A percentile compares a stretch with the other conserved stretches of the same genome.
Evolutionary conservation across 371 early-diverging fungal species (phyloP).

Genomic region (Blastocladiella emersonii): DNA sequence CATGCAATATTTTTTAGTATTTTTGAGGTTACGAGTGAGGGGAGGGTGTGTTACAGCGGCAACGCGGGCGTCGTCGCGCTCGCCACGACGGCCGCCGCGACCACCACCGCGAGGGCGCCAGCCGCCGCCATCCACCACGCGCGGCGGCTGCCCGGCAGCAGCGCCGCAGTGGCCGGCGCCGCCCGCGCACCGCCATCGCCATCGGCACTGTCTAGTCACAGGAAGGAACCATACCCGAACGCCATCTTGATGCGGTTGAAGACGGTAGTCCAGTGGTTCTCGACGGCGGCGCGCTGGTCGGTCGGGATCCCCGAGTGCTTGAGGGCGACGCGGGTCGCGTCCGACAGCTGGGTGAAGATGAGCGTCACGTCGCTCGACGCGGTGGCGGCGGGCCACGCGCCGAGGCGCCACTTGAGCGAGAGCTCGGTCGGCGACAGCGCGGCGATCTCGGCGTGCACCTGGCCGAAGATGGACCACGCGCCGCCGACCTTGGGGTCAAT

Average conservation of each 20-base stretch:
- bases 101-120: too few relatives aligned
- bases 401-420: background rate
- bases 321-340: background rate
- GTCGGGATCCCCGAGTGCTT: background rate
- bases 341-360: background rate
- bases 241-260: constrained; percentile 3
- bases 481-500: background rate
- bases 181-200: too few relatives aligned
- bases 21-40: too few relatives aligned
- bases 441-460: background rate
- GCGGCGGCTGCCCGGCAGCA: background rate
- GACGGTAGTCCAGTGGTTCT: background rate
- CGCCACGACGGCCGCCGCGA: too few relatives aligned
- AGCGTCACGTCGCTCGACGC: background rate
- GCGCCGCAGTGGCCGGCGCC: too few relatives aligned
- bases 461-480: background rate
- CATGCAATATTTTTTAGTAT: too few relatives aligned
- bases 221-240: background rate
- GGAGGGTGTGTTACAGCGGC: too few relatives aligned
- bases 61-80: too few relatives aligned
- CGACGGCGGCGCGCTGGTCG: background rate
- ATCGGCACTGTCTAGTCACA: too few relatives aligned
- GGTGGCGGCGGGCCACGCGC: background rate
- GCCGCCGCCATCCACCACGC: too few relatives aligned
- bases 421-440: background rate